Evolutionary conservation across 2,329 filamentous ascomycete genomes (phyloP), one percentile per base, ranked within the genome.

Genomic region (Cryphonectria nitschkei): DNA sequence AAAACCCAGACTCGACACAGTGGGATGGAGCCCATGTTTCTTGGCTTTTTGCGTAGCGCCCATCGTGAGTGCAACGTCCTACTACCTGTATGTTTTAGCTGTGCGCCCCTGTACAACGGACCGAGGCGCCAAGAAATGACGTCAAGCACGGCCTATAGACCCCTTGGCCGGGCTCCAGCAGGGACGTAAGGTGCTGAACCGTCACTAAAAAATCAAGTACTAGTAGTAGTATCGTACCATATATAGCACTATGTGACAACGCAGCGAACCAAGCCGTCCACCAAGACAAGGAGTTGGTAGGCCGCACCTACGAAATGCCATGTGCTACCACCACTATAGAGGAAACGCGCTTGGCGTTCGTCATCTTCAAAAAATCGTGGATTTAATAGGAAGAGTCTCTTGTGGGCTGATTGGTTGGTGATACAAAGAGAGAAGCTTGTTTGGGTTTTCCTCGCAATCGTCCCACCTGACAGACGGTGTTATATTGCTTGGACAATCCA

Each of bases 41-140:
- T 61, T 39, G 58, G 58, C 58, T 19, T 34, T 61, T 26, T 39
- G 32, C 22, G 58, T 34, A 61, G 58, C 58, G 58, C 54, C 54
- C 29, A 58, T 58, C 54, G 54, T 58, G 54, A 58, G 29, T 19
- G 54, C 8, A 32, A 32, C 26, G 54, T 58, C 26, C 16, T 19
- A 2, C 26, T 50, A 6, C 37, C 54, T n/a, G 22, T 37, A 60
- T 37, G 34, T 39, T 61, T 26, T 34, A 39, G 58, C 58, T 61
- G 32, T n/a, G 58, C 34, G 32, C 29, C 58, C 16, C n/a, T 61
- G 34, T 32, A 39, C 7, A n/a, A 16, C 58, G 58, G 16, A 37
- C 32, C 34, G 32, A 61, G 19, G 32, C 19, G 58, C 58, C 58
- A 39, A 39, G 16, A 22, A 3, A 61, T 61, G 58, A 61, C 58